Evolutionary conservation across 2,329 filamentous ascomycete species (phyloP).

Genomic region (Arthrobotrys conoides): DNA sequence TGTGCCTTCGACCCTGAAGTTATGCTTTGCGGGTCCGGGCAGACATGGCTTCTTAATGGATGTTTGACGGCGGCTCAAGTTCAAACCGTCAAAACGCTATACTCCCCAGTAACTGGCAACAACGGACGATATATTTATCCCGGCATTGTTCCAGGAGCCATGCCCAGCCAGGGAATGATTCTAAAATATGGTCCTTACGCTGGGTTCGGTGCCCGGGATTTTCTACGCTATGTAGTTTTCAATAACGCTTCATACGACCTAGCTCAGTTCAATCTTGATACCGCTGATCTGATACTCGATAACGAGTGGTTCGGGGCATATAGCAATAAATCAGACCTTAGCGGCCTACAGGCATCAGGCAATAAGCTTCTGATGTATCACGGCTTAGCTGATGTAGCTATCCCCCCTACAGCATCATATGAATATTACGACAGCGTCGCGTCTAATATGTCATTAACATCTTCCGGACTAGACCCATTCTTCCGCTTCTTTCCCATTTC

Average conservation of each 20-base stretch:
- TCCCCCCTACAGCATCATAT: not conserved
- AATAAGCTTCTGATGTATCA: conserved; percentile 70
- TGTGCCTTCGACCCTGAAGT: conserved; percentile 66
- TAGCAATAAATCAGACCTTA: conserved; percentile 67
- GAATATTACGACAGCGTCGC: conserved; percentile 34
- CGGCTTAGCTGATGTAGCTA: conserved; percentile 64
- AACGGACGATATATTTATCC: conserved; percentile 65
- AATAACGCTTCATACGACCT: conserved; percentile 67
- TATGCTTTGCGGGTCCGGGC: conserved; percentile 64
- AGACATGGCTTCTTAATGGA: conserved; percentile 29
- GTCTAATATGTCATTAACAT: conserved; percentile 23
- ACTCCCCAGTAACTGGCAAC: conserved; percentile 65
- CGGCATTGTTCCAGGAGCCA: conserved; percentile 17
- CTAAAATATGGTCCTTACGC: conserved; percentile 17
- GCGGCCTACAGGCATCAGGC: conserved; percentile 67
- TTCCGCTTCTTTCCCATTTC: conserved; percentile 66
- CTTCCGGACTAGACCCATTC: conserved; percentile 63
- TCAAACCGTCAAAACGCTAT: conserved; percentile 65
- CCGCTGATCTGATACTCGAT: conserved; percentile 66
- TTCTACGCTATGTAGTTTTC: conserved; percentile 69
- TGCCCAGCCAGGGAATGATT: not conserved
- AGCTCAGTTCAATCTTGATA: conserved; percentile 66
- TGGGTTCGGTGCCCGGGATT: conserved; percentile 64
- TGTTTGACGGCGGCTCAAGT: conserved; percentile 66
- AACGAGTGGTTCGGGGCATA: conserved; percentile 65